Conservation (phyloP, 306 rosid genomes). For the Vigna trinervia region DNA sequence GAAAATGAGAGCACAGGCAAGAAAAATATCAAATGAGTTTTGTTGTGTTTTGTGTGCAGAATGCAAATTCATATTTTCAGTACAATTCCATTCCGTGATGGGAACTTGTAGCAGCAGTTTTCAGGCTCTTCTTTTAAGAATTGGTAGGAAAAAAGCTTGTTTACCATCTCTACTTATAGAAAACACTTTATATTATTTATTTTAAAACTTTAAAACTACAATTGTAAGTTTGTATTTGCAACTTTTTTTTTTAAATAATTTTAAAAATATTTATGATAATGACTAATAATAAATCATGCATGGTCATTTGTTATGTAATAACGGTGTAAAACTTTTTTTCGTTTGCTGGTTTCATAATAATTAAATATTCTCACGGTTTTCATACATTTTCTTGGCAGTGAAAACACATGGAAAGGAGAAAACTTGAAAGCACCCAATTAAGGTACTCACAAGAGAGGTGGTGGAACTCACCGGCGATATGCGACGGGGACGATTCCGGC, state of each 20-base stretch:
- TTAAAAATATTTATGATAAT: too few species aligned
- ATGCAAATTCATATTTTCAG: constrained; percentile 11
- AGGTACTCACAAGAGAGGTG: not conserved
- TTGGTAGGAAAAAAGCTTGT: not conserved
- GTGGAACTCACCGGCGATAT: constrained; percentile 77
- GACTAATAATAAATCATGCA: too few species aligned
- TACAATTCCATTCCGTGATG: not conserved
- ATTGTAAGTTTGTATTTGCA: too few species aligned
- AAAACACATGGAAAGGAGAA: not conserved
- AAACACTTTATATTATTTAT: too few species aligned
- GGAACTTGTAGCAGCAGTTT: not conserved
- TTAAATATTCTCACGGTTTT: not conserved
- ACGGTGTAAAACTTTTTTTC: too few species aligned
- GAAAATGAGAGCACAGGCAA: constrained; percentile 27
- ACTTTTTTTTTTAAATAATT: too few species aligned
- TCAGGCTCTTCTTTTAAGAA: not conserved
- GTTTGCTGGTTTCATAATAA: too few species aligned
- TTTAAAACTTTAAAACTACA: too few species aligned
- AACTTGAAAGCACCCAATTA: not conserved
- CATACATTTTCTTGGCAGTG: too few species aligned
- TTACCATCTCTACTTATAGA: too few species aligned
- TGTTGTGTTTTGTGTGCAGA: not conserved
- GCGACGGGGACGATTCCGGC: constrained; percentile 97
- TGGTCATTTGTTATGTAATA: too few species aligned
- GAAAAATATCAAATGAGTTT: not conserved